Percentiles rank a stretch among this genome's conserved stretches.
These are phyloP conservation scores for Nicotiana undulata DNA, from an alignment of 257 asterid genomes.

Conservation along the genomic window DNA sequence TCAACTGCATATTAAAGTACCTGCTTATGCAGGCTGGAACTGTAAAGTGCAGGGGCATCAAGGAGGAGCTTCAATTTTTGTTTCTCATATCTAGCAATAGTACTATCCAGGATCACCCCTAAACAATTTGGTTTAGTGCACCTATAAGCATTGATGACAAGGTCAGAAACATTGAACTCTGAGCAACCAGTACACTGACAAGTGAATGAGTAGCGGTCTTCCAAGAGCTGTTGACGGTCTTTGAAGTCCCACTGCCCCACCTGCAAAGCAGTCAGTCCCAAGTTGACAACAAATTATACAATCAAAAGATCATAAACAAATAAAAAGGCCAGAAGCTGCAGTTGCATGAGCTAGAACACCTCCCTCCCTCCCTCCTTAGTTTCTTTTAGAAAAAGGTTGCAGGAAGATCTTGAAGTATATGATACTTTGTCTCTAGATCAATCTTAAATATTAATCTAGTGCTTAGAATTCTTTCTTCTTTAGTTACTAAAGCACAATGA, in stretches of 20 bases:
- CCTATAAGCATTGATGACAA: slow-evolving; percentile 55
- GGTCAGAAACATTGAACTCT: slow-evolving; percentile 60
- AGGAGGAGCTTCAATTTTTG: slow-evolving; percentile 29
- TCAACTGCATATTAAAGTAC: slow-evolving; percentile 23
- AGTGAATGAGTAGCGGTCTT: slow-evolving; percentile 64
- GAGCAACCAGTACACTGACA: slow-evolving; percentile 84
- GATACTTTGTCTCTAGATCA: not conserved
- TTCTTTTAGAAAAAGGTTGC: not conserved
- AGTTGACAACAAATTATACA: not conserved
- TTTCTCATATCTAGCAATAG: slow-evolving; percentile 43
- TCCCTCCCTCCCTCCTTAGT: not conserved
- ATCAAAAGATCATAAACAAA: not conserved
- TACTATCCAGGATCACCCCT: slow-evolving; percentile 63
- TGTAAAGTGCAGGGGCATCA: slow-evolving; percentile 13
- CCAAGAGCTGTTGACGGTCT: slow-evolving; percentile 53
- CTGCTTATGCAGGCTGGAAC: slow-evolving; percentile 35
- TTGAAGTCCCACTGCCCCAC: slow-evolving; percentile 68
- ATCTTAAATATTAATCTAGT: not conserved
- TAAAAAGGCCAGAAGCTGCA: not conserved
- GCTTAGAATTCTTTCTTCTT: not conserved
- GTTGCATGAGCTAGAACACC: not conserved
- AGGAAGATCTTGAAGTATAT: not conserved
- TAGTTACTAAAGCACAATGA: not conserved
- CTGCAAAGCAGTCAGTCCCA: slow-evolving; percentile 32
- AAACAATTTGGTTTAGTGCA: slow-evolving; percentile 52